These are phyloP conservation scores for Austroboletus novae-zelandiae DNA, from an alignment of 1,284 basidiomycete species.

Conservation along the genomic window DNA sequence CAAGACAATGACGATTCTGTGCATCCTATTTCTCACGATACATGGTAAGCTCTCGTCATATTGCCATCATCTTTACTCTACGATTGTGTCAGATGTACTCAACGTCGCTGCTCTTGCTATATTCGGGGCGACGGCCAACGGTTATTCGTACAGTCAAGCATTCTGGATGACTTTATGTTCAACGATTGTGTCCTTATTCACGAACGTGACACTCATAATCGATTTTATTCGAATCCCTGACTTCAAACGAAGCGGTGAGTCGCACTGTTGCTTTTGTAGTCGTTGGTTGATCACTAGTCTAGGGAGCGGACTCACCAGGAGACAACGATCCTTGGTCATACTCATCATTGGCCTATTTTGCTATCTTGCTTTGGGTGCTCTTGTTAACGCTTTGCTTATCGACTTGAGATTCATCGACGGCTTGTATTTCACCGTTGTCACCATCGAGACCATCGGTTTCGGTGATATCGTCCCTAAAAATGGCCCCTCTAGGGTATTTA, in stretches of 20 bases:
- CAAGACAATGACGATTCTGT: conserved; percentile 59
- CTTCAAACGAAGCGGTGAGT: conserved; percentile 64
- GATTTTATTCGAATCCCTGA: conserved; percentile 63
- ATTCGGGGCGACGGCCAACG: conserved; percentile 69
- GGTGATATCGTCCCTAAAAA: conserved; percentile 66
- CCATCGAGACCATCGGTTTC: conserved; percentile 77
- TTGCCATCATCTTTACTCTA: not conserved
- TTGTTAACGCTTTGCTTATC: conserved; percentile 59
- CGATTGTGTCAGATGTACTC: conserved; percentile 54
- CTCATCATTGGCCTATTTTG: conserved; percentile 71
- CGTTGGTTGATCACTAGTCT: not conserved
- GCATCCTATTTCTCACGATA: conserved; percentile 60
- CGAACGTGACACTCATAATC: conserved; percentile 67
- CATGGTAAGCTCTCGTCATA: conserved; percentile 49
- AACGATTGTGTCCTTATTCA: conserved; percentile 64
- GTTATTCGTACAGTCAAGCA: conserved; percentile 69
- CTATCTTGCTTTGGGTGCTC: conserved; percentile 71
- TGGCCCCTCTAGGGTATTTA: conserved; percentile 52
- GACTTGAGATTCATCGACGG: conserved; percentile 64
- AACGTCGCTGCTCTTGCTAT: conserved; percentile 60
- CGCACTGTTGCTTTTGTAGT: not conserved
- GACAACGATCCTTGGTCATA: conserved; percentile 76
- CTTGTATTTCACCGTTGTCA: conserved; percentile 67
- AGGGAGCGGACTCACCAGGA: conserved; percentile 79
- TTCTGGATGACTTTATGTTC: conserved; percentile 84